Conservation (phyloP, 306 rosid genomes). For the Ormosia emarginata region DNA sequence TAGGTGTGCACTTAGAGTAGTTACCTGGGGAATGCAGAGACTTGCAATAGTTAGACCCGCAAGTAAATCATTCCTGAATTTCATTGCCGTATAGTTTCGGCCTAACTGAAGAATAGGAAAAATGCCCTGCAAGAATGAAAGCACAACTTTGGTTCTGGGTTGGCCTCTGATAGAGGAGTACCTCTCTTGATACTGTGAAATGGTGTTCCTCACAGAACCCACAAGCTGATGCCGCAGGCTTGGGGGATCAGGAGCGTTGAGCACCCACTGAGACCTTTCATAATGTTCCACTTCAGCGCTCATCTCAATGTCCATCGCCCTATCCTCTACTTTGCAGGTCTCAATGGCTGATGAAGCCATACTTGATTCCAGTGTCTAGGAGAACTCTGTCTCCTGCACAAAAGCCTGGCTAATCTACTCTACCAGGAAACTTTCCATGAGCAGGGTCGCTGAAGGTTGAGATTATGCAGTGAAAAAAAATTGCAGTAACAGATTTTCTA, state of each 20-base stretch:
- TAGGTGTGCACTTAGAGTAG: neutral
- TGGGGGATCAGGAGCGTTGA: slow-evolving; percentile 28
- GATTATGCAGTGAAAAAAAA: neutral
- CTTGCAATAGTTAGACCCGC: slow-evolving; percentile 32
- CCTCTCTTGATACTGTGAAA: neutral
- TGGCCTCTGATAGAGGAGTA: neutral
- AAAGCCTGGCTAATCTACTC: neutral
- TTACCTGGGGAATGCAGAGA: slow-evolving; percentile 23
- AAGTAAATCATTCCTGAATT: slow-evolving; percentile 28
- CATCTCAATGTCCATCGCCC: neutral
- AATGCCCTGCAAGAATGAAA: neutral
- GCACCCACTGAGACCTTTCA: slow-evolving; percentile 21
- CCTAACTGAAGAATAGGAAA: slow-evolving; percentile 37
- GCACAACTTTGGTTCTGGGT: neutral
- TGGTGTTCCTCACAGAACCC: neutral
- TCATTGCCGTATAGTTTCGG: neutral
- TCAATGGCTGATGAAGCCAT: neutral
- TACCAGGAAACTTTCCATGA: neutral
- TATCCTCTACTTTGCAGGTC: neutral
- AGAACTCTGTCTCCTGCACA: slow-evolving; percentile 2
- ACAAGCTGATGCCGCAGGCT: neutral
- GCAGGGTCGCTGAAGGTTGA: neutral
- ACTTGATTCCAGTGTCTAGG: slow-evolving; percentile 9
- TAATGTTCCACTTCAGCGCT: neutral
- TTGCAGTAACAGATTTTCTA: no score